Percentiles rank a stretch among this genome's conserved stretches.
phyloP scores from a whole-genome alignment of 441 rosid genomes.

The Populus hybrid region DNA sequence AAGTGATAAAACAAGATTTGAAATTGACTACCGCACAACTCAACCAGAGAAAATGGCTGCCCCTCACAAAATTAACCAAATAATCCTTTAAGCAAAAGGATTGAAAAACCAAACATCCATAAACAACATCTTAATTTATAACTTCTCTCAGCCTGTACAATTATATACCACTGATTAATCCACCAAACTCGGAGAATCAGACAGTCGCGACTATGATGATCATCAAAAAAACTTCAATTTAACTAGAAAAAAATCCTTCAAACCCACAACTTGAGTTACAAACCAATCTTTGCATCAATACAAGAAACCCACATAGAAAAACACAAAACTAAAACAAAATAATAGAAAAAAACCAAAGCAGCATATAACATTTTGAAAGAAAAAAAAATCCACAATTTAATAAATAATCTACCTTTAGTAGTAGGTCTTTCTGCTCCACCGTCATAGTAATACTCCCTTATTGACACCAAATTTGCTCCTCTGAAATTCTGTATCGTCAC shows the following conservation, averaged over 20 bases:
- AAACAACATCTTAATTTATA: not conserved
- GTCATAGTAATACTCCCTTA: constrained; percentile 75
- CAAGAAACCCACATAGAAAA: not conserved
- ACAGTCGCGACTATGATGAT: not conserved
- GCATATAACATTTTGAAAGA: not conserved
- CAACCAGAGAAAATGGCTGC: not conserved
- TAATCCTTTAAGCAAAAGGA: not conserved
- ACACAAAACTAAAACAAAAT: not conserved
- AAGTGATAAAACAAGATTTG: not conserved
- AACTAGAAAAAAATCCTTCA: not conserved
- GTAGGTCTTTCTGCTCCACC: constrained; percentile 83
- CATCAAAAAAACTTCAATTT: not conserved
- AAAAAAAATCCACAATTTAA: not conserved
- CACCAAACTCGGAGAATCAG: not conserved
- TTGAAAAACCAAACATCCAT: not conserved
- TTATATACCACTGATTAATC: not conserved
- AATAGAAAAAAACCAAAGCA: not conserved
- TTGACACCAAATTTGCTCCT: constrained; percentile 73
- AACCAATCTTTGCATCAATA: not conserved
- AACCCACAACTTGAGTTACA: too few species aligned
- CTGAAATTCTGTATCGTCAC: constrained; percentile 79
- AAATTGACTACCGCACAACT: not conserved
- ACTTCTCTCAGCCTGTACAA: not conserved
- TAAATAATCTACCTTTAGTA: constrained; percentile 51
- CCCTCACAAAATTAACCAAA: not conserved